phyloP scores from a whole-genome alignment of 176 grass and related monocot species.

The Neostapfia colusana region DNA sequence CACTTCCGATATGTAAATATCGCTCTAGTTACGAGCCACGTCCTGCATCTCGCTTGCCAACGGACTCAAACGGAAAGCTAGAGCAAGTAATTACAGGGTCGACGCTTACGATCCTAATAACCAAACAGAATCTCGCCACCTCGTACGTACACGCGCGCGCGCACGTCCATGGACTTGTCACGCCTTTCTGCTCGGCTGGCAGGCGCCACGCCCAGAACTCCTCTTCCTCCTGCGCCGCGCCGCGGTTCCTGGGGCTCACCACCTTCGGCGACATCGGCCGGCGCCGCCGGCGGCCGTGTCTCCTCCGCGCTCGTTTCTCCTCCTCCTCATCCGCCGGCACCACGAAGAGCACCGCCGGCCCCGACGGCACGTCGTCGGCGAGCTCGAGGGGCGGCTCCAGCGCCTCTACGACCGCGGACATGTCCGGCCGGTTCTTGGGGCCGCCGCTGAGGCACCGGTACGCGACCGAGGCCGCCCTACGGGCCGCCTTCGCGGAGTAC shows the following conservation, averaged over 20 bases:
- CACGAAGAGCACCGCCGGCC: conserved; percentile 63
- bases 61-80: not conserved
- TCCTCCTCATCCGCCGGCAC: conserved; percentile 47
- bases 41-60: conserved; percentile 53
- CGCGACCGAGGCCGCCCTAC: conserved; percentile 63
- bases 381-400: conserved; percentile 73
- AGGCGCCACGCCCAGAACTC: conserved; percentile 58
- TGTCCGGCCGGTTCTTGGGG: conserved; percentile 77
- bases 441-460: conserved; percentile 70
- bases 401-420: conserved; percentile 67
- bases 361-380: conserved; percentile 50
- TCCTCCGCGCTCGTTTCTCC: conserved; percentile 36
- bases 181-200: conserved; percentile 44
- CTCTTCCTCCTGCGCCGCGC: conserved; percentile 32
- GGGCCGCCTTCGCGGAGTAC: conserved; percentile 69
- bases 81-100: conserved; percentile 36
- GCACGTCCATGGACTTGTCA: not conserved
- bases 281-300: conserved; percentile 31
- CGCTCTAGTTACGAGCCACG: conserved; percentile 35
- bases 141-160: not conserved
- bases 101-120: conserved; percentile 31
- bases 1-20: not conserved
- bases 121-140: not conserved
- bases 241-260: conserved; percentile 38
- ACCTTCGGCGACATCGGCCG: conserved; percentile 42